Conservation (phyloP, 352 stramenopile genomes). For the Phytophthora lateralis region DNA sequence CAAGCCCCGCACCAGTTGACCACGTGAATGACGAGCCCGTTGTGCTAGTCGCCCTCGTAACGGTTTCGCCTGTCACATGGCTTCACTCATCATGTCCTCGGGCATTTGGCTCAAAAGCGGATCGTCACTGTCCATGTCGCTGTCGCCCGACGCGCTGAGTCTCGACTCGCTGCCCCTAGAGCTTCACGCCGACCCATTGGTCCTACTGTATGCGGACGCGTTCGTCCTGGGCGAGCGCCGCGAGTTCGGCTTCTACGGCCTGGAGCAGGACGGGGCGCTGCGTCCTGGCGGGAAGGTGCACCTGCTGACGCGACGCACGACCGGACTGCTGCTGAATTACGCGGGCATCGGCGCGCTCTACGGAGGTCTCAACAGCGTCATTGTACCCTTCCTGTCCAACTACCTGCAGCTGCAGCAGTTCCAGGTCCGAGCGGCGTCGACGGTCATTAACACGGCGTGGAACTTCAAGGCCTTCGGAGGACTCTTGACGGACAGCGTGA, state of each 20-base stretch:
- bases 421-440: conserved; percentile 52
- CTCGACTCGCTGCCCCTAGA: conserved; percentile 28
- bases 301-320: conserved; percentile 46
- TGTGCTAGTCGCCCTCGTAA: conserved; percentile 18
- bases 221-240: conserved; percentile 23
- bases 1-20: not conserved
- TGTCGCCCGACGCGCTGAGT: conserved; percentile 16
- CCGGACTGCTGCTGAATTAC: conserved; percentile 80
- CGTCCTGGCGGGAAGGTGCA: conserved; percentile 54
- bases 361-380: conserved; percentile 60
- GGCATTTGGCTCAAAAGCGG: conserved; percentile 45
- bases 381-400: conserved; percentile 59
- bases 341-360: conserved; percentile 69
- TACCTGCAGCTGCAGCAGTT: conserved; percentile 74
- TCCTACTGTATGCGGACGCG: not conserved
- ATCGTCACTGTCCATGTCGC: conserved; percentile 37
- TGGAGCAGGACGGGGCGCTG: conserved; percentile 68
- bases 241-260: conserved; percentile 66
- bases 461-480: conserved; percentile 72
- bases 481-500: conserved; percentile 66
- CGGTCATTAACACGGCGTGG: conserved; percentile 67
- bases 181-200: too few relatives aligned
- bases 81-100: conserved; percentile 23
- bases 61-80: conserved; percentile 30
- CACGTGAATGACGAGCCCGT: conserved; percentile 15